phyloP scores from a whole-genome alignment of 2,329 filamentous ascomycete genomes.

The Talaromyces sp. region DNA sequence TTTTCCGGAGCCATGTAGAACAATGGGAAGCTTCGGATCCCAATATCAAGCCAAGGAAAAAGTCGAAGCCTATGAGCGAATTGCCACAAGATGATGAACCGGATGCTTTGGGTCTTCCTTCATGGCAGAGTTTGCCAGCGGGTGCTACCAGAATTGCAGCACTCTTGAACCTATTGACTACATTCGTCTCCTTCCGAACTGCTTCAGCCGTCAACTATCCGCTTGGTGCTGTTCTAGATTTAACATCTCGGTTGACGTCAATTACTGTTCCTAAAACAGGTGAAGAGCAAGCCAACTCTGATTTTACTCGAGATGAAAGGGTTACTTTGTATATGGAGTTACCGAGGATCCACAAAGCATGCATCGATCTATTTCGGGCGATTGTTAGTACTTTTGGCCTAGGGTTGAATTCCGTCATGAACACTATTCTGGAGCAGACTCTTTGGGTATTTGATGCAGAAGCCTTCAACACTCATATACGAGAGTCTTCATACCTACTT shows the following conservation, averaged over 20 bases:
- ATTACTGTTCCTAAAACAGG: slow-evolving; percentile 53
- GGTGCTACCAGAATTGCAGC: slow-evolving; percentile 67
- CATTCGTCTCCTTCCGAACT: slow-evolving; percentile 62
- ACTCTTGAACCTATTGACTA: slow-evolving; percentile 62
- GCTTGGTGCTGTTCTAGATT: slow-evolving; percentile 63
- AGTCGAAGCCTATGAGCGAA: slow-evolving; percentile 34
- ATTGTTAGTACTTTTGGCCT: slow-evolving; percentile 58
- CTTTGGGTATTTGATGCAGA: slow-evolving; percentile 64
- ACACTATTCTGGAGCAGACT: slow-evolving; percentile 66
- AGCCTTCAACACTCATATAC: slow-evolving; percentile 50
- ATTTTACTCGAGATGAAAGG: slow-evolving; percentile 74
- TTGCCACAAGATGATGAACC: slow-evolving; percentile 37
- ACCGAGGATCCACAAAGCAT: slow-evolving; percentile 68
- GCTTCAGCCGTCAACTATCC: slow-evolving; percentile 64
- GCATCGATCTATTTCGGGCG: slow-evolving; percentile 59
- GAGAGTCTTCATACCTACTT: slow-evolving; percentile 59
- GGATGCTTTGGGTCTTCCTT: slow-evolving; percentile 53
- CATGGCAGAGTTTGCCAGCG: slow-evolving; percentile 70
- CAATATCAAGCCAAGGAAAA: slow-evolving; percentile 30
- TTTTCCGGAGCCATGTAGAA: slow-evolving; percentile 75
- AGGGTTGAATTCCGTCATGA: slow-evolving; percentile 57
- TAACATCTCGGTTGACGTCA: slow-evolving; percentile 66
- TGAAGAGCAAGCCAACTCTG: slow-evolving; percentile 60
- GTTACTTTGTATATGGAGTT: slow-evolving; percentile 72
- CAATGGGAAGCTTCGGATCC: slow-evolving; percentile 69